Evolutionary conservation across 352 stramenopile genomes (phyloP), one percentile per base, ranked within the genome.

Genomic region (Phytophthora sojae): DNA sequence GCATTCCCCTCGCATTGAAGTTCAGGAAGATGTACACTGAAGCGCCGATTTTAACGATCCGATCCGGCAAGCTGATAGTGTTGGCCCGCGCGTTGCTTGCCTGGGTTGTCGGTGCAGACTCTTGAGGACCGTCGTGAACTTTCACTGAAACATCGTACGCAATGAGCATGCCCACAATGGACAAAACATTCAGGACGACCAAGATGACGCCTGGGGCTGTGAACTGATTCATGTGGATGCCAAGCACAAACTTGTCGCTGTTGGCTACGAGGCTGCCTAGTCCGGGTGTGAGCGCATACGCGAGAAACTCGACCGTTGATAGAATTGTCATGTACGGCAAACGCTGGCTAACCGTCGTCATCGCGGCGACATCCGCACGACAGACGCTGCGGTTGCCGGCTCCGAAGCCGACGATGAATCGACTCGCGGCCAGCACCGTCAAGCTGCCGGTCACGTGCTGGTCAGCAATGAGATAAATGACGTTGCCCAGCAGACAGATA

Each of bases 321-420:
- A 93, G 73, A n/a, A 91, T 82, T 47, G 85, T 91, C 32, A 93
- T 64, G 65, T 88, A 92, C 35, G 88, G 82, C 44, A 91, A 69
- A 3, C 82, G 83, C 60, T 93, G 83, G 50, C 85, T 77, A 55
- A 90, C 70, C 5, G 79, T 81, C 8, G 85, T 93, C 57, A 93
- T 74, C 17, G 77, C 80, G 3, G 85, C 85, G 17, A 93, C 85
- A 62, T 93, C 88, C 32, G 85, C 85, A n/a, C 85, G 82, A 23
- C 85, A 93, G 29, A 91, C 85, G 45, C 83, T 91, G 45, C 85
- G 83, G 54, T 92, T 93, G 23, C 83, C 85, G 14, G 83, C 85
- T 29, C 85, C 83, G 76, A 93, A 93, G 32, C 85, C 85, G 12
- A 92, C 83, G 29, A 93, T 71, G 53, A 93, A 93, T n/a, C 83